These are phyloP conservation scores for Elaeis guineensis DNA, from an alignment of 176 grass and related monocot species.

Conservation along the genomic window DNA sequence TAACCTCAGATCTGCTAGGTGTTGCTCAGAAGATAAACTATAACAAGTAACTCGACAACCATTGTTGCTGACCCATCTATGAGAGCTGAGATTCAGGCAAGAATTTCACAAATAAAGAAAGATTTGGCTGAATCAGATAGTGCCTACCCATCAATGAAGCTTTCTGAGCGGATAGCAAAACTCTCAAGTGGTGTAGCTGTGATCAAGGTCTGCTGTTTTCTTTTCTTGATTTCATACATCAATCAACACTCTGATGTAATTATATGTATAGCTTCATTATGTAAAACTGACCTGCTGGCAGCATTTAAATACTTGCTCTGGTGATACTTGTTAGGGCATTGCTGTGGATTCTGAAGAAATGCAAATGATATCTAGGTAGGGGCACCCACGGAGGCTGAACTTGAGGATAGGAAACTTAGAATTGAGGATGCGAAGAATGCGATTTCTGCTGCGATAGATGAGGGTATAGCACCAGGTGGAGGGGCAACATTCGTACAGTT, in stretches of 20 bases:
- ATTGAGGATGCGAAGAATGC: conserved; percentile 97
- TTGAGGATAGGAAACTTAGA: conserved; percentile 89
- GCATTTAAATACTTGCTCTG: neutral
- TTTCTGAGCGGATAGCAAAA: conserved; percentile 83
- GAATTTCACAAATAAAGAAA: conserved; percentile 88
- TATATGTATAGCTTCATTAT: too few relatives aligned
- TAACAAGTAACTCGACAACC: conserved; percentile 79
- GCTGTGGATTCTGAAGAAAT: conserved; percentile 15
- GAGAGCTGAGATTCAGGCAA: conserved; percentile 87
- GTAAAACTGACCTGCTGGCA: neutral
- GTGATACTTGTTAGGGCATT: conserved; percentile 11
- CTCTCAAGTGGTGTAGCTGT: conserved; percentile 76
- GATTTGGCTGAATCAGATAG: conserved; percentile 61
- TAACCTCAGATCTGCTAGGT: conserved; percentile 93
- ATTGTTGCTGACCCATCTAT: conserved; percentile 77
- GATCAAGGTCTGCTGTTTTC: conserved; percentile 50
- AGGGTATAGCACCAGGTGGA: conserved; percentile 86
- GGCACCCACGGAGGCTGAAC: conserved; percentile 79
- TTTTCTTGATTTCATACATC: neutral
- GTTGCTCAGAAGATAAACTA: conserved; percentile 73
- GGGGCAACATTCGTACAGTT: conserved; percentile 66
- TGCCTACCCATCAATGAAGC: conserved; percentile 46
- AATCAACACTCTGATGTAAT: neutral
- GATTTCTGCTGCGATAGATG: conserved; percentile 81
- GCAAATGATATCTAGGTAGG: conserved; percentile 66